Evolutionary conservation across 1,139 yeast species (phyloP), one percentile per base, ranked within the genome.

Genomic region (Candida sp.): DNA sequence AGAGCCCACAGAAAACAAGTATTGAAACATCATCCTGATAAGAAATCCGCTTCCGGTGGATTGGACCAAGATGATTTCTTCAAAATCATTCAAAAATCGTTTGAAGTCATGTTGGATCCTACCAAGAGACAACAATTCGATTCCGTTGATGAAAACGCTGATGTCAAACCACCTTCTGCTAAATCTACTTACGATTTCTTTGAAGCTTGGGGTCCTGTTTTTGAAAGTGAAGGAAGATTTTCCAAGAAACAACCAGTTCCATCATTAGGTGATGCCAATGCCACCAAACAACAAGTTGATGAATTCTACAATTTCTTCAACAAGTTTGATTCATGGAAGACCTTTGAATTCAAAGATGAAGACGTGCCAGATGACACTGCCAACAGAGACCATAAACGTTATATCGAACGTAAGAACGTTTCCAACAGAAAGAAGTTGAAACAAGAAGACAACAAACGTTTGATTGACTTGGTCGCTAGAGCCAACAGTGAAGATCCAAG

Each of bases 281-380:
- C 91, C 33, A 47, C 89, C 45, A 87, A 88, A 75, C 82, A 79
- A 43, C 95, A 90, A 51, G 96, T 93, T 45, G 99, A 93, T 60
- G 75, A 71, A 39, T 95, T 93, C 74, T 93, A 93, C 77, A 73
- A 78, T 47, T 89, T 88, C 78, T 93, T 95, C 93, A 90, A 90
- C 70, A 86, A 87, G 67, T 89, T 93, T 58, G 98, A 93, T 66
- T 93, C 99, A 29, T 93, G 99, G 99, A 89, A 96, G 77, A 77
- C 97, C 39, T 93, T 93, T 64, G 99, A 93, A 75, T 93, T 91
- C 74, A 82, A 91, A 67, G 99, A 93, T 64, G 99, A 93, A 75
- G 99, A 93, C 66, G 97, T 91, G 61, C 99, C 99, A 54, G 99
- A 93, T 75, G 99, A 93, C 73, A 87, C 97, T 50, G 88, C 96